Percentiles rank a stretch among this genome's conserved stretches.
Evolutionary conservation across 345 rosid genomes (phyloP).

Genomic region (Gossypium thurberi): DNA sequence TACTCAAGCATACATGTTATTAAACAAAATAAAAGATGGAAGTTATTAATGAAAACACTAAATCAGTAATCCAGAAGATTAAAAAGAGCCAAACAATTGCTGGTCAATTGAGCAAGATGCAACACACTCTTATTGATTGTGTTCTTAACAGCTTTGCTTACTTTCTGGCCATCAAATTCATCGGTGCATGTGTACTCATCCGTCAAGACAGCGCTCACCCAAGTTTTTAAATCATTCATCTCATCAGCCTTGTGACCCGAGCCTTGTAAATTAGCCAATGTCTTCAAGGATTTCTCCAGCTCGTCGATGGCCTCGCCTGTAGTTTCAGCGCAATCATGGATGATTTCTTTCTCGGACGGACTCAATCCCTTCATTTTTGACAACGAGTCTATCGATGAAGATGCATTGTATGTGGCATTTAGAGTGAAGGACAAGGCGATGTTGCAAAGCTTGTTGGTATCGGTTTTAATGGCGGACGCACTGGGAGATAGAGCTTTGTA

Average conservation of each 20-base stretch:
- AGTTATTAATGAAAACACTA: background rate
- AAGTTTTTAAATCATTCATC: conserved; percentile 38
- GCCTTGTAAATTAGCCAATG: conserved; percentile 23
- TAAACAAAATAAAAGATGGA: too few relatives aligned
- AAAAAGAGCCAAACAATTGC: background rate
- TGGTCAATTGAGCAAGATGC: background rate
- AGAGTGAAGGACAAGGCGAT: conserved; percentile 42
- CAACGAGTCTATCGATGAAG: conserved; percentile 20
- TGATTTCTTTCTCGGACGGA: conserved; percentile 28
- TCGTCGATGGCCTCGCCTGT: conserved; percentile 36
- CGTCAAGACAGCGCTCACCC: conserved; percentile 62
- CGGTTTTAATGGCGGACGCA: conserved; percentile 37
- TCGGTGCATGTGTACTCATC: conserved; percentile 4
- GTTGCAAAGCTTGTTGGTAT: conserved; percentile 45
- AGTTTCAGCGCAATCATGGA: conserved; percentile 47
- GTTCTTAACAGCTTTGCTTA: conserved; percentile 2
- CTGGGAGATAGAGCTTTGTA: conserved; percentile 44
- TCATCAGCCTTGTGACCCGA: conserved; percentile 17
- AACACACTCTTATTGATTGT: background rate
- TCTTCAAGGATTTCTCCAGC: conserved; percentile 41
- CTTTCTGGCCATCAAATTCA: conserved; percentile 4
- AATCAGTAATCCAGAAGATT: background rate
- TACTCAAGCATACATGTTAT: too few relatives aligned
- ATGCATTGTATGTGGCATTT: conserved; percentile 26
- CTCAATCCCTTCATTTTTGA: conserved; percentile 26